These are phyloP conservation scores for Colletotrichum eremochloae DNA, from an alignment of 2,329 filamentous ascomycete species.

Conservation along the genomic window DNA sequence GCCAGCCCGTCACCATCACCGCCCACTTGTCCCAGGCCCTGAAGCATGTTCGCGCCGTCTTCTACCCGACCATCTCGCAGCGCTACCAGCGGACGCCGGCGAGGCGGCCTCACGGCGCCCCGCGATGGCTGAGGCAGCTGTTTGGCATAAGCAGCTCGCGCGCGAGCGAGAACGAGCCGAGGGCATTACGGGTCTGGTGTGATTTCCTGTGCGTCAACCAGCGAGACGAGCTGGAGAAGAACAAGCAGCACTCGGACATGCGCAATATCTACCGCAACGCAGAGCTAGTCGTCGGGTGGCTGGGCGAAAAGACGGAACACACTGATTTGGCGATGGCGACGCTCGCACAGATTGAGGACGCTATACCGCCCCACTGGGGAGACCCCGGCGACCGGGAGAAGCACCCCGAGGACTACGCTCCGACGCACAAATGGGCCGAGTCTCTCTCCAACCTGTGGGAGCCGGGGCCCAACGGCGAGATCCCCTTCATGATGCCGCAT, in stretches of 20 bases:
- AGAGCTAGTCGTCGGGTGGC: slow-evolving; percentile 52
- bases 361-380: slow-evolving; percentile 51
- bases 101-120: slow-evolving; percentile 40
- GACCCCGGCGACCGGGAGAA: slow-evolving; percentile 51
- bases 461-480: slow-evolving; percentile 43
- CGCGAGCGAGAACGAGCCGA: slow-evolving; percentile 27
- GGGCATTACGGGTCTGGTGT: slow-evolving; percentile 49
- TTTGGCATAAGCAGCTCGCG: slow-evolving; percentile 41
- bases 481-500: slow-evolving; percentile 44
- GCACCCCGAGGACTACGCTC: slow-evolving; percentile 53
- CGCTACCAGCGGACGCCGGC: slow-evolving; percentile 42
- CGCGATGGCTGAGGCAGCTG: slow-evolving; percentile 43
- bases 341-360: slow-evolving; percentile 48
- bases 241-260: slow-evolving; percentile 48
- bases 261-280: slow-evolving; percentile 48
- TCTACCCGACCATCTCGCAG: slow-evolving; percentile 47
- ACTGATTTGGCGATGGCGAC: slow-evolving; percentile 47
- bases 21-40: slow-evolving; percentile 49
- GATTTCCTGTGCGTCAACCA: slow-evolving; percentile 50
- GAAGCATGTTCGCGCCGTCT: slow-evolving; percentile 51
- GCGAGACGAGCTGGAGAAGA: slow-evolving; percentile 47
- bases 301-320: slow-evolving; percentile 48
- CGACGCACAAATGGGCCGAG: slow-evolving; percentile 49
- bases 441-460: slow-evolving; percentile 47
- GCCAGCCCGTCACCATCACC: slow-evolving; percentile 47